Conservation (phyloP, 2,329 filamentous ascomycete species). For the Nigrospora osmanthi region DNA sequence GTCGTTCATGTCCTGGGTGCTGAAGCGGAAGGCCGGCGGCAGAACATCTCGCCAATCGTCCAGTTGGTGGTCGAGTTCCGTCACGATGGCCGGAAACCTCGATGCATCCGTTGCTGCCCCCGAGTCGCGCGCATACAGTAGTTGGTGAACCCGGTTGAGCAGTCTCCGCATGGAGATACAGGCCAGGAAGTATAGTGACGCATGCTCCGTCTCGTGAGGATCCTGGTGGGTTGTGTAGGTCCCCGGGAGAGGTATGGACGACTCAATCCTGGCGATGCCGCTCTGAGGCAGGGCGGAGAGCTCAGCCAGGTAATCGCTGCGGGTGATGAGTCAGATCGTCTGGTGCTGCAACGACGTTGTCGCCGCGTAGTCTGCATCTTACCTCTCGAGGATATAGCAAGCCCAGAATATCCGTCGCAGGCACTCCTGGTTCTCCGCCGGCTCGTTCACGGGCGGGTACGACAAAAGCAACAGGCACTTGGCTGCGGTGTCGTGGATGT, state of each 20-base stretch:
- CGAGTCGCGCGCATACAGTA: conserved; percentile 37
- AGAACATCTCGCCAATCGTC: conserved; percentile 40
- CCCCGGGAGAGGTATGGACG: conserved; percentile 38
- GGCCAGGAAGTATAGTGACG: conserved; percentile 43
- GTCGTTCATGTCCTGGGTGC: conserved; percentile 10
- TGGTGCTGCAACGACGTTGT: no score
- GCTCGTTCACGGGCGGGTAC: conserved; percentile 26
- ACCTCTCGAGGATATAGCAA: conserved; percentile 46
- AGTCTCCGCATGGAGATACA: conserved; percentile 43
- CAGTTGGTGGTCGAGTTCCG: conserved; percentile 38
- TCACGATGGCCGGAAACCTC: conserved; percentile 38
- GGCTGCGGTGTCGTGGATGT: conserved; percentile 38
- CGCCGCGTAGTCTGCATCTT: not conserved
- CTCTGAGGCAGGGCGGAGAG: conserved; percentile 40
- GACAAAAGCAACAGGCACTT: conserved; percentile 41
- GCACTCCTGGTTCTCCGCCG: conserved; percentile 34
- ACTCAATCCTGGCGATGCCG: conserved; percentile 43
- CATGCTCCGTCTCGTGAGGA: conserved; percentile 32
- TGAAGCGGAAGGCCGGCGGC: conserved; percentile 32
- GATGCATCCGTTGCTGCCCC: conserved; percentile 35
- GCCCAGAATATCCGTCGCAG: conserved; percentile 46
- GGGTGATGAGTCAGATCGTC: not conserved
- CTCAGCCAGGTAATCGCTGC: conserved; percentile 43
- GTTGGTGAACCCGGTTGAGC: conserved; percentile 38
- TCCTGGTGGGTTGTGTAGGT: conserved; percentile 35